Percentiles rank a stretch among this genome's conserved stretches.
These are phyloP conservation scores for Mrakia blollopis DNA, from an alignment of 768 basidiomycete species.

Conservation along the genomic window DNA sequence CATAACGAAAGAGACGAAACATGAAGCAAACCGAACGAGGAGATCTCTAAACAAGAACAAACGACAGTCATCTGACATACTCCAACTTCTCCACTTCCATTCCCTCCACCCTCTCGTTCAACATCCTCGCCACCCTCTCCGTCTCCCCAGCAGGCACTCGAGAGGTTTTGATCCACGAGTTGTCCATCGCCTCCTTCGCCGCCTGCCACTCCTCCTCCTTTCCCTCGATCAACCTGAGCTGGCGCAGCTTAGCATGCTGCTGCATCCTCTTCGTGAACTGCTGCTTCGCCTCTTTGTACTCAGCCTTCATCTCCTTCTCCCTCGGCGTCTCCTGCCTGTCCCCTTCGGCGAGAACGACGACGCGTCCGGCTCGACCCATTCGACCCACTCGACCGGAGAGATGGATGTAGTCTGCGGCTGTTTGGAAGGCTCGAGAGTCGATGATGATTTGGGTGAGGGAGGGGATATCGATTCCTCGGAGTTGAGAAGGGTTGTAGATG, in stretches of 20 bases:
- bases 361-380: neutral
- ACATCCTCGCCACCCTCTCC: neutral
- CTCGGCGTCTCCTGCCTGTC: neutral
- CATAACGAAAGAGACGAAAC: no score
- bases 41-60: no score
- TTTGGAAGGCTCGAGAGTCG: neutral
- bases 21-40: no score
- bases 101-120: neutral
- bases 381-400: conserved; percentile 7
- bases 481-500: neutral
- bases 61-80: no score
- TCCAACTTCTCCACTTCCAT: no score
- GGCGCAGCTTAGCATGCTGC: no score
- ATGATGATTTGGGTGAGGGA: neutral
- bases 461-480: conserved; percentile 15
- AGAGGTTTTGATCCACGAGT: no score
- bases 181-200: neutral
- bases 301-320: neutral
- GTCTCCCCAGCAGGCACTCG: neutral
- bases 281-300: neutral
- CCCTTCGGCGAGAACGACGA: neutral
- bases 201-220: neutral
- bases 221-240: no score
- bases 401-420: neutral
- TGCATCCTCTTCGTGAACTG: neutral